Conservation (phyloP, 176 grass and related monocot genomes). For the Paspalum vaginatum region DNA sequence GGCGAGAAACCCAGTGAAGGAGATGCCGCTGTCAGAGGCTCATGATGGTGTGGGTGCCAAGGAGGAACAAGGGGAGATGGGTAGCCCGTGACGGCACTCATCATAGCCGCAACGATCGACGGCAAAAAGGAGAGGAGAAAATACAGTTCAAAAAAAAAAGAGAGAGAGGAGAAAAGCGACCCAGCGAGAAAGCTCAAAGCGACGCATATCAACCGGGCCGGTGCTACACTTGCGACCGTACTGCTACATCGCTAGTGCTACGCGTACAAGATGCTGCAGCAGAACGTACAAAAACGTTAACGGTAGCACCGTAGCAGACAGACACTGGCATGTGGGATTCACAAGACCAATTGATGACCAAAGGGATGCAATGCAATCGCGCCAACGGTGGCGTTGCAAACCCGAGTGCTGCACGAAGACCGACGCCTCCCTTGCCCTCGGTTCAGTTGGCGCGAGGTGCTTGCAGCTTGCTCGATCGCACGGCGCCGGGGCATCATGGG, state of each 20-base stretch:
- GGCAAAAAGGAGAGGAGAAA: constrained; percentile 28
- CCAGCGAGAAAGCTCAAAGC: background rate
- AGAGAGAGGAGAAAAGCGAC: constrained; percentile 14
- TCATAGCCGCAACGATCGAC: constrained; percentile 38
- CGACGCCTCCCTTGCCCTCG: too few relatives aligned
- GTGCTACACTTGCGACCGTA: too few relatives aligned
- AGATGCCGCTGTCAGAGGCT: constrained; percentile 16
- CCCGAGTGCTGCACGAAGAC: too few relatives aligned
- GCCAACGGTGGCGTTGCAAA: too few relatives aligned
- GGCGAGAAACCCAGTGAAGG: background rate
- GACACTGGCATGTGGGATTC: background rate
- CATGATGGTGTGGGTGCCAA: constrained; percentile 28
- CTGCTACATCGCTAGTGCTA: background rate
- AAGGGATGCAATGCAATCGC: too few relatives aligned
- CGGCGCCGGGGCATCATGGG: background rate
- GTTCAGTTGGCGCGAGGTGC: background rate
- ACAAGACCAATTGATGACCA: background rate
- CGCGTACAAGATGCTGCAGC: background rate
- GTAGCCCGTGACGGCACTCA: constrained; percentile 29
- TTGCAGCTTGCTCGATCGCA: background rate
- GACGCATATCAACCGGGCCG: background rate
- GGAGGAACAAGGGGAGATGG: constrained; percentile 35
- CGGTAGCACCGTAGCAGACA: too few relatives aligned
- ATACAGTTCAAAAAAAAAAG: constrained; percentile 20
- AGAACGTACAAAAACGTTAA: background rate